Evolutionary conservation across 2,329 filamentous ascomycete species (phyloP).

Genomic region (Lasiodiplodia gonubiensis): DNA sequence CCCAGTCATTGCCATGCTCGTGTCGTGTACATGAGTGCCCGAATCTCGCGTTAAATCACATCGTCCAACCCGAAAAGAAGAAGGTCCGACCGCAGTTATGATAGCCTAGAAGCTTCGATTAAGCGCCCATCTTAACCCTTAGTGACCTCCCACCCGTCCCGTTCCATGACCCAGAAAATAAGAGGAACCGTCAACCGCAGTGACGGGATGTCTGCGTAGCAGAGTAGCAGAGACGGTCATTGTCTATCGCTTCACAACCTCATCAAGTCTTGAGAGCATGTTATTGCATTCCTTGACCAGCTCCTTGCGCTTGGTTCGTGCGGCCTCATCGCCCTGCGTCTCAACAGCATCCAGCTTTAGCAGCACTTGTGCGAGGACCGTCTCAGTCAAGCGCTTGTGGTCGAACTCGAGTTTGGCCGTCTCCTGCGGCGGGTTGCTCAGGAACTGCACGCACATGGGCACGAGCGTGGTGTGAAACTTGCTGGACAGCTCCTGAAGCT

Average conservation of each 20-base stretch:
- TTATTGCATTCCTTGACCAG: slow-evolving; percentile 74
- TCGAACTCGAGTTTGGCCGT: slow-evolving; percentile 73
- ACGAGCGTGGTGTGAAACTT: slow-evolving; percentile 69
- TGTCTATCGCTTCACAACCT: slow-evolving; percentile 32
- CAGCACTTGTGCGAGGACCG: slow-evolving; percentile 74
- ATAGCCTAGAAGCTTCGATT: neutral
- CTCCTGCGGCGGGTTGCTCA: slow-evolving; percentile 67
- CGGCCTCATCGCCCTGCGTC: slow-evolving; percentile 69
- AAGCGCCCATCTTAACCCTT: neutral
- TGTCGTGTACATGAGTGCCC: neutral
- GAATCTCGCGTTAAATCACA: neutral
- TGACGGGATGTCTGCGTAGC: neutral
- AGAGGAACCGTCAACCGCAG: neutral
- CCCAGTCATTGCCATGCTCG: neutral
- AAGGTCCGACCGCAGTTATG: neutral
- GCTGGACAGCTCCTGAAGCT: slow-evolving; percentile 68
- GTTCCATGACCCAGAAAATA: neutral
- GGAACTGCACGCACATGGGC: slow-evolving; percentile 69
- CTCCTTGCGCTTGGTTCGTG: slow-evolving; percentile 70
- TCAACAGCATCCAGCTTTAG: slow-evolving; percentile 80
- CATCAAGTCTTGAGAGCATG: slow-evolving; percentile 69
- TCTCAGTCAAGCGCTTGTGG: slow-evolving; percentile 76
- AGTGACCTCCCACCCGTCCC: neutral
- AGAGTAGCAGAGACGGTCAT: neutral
- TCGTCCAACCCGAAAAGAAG: neutral